phyloP scores from a whole-genome alignment of 768 basidiomycete species.

The Tylopilus sp. region DNA sequence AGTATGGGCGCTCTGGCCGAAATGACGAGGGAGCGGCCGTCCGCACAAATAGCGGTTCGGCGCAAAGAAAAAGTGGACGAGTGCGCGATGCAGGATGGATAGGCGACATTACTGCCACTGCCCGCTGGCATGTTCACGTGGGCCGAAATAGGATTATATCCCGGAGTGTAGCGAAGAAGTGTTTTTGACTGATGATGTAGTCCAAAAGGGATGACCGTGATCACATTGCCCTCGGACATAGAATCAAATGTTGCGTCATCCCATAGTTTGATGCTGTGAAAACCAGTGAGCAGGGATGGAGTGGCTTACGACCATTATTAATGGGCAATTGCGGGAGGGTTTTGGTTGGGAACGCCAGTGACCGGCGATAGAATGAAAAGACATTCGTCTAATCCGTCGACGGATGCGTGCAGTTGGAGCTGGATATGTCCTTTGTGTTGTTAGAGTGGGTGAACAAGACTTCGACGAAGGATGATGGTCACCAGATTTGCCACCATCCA shows the following conservation, averaged over 20 bases:
- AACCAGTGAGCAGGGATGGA: slow-evolving; percentile 1
- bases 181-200: slow-evolving; percentile 14
- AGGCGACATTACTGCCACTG: neutral
- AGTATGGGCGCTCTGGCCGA: slow-evolving; percentile 20
- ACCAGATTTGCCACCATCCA: slow-evolving; percentile 7
- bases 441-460: neutral
- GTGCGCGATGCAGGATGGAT: neutral
- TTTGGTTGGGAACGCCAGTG: slow-evolving; percentile 1
- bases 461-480: neutral
- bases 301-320: slow-evolving; percentile 20
- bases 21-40: slow-evolving; percentile 1
- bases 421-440: neutral
- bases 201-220: slow-evolving; percentile 9
- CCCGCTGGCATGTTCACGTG: slow-evolving; percentile 11
- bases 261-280: slow-evolving; percentile 11
- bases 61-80: slow-evolving; percentile 1
- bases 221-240: neutral
- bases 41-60: slow-evolving; percentile 9
- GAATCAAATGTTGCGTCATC: slow-evolving; percentile 8
- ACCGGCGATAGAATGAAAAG: slow-evolving; percentile 11
- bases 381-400: neutral
- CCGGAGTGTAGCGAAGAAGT: neutral
- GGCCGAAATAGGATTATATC: neutral
- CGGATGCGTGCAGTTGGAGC: neutral
- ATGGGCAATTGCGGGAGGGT: slow-evolving; percentile 15